Conservation (phyloP, 768 basidiomycete genomes). For the Suillus placidus region DNA sequence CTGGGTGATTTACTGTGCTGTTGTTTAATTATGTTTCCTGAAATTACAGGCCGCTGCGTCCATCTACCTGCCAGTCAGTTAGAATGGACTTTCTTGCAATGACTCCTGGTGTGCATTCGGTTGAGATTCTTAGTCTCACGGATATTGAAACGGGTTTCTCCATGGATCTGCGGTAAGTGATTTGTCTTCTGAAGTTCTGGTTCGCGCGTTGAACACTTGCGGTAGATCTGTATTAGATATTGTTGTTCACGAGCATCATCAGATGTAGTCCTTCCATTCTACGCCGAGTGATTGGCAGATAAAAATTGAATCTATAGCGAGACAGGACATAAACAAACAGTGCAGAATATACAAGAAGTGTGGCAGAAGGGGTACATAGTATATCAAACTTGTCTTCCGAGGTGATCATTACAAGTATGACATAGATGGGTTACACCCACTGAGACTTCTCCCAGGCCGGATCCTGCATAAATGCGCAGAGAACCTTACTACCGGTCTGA, state of each 20-base stretch:
- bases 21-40: slow-evolving; percentile 10
- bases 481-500: slow-evolving; percentile 95
- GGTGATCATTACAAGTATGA: slow-evolving; percentile 1
- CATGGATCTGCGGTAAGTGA: slow-evolving; percentile 68
- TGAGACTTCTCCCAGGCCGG: slow-evolving; percentile 87
- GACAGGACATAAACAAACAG: neutral
- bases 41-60: slow-evolving; percentile 64
- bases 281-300: neutral
- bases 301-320: neutral
- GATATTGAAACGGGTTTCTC: slow-evolving; percentile 75
- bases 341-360: slow-evolving; percentile 1
- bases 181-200: neutral
- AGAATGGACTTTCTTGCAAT: slow-evolving; percentile 85
- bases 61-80: slow-evolving; percentile 83
- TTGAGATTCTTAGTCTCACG: slow-evolving; percentile 71
- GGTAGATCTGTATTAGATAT: slow-evolving; percentile 73
- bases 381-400: neutral
- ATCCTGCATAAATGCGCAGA: slow-evolving; percentile 94
- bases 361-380: neutral
- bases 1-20: neutral
- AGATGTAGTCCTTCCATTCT: neutral
- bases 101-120: slow-evolving; percentile 75
- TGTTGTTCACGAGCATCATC: slow-evolving; percentile 65
- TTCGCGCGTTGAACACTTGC: slow-evolving; percentile 9
- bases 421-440: slow-evolving; percentile 55